A percentile compares a stretch with the other conserved stretches of the same genome.
Conservation (phyloP, 805 yeast species). For the Komagataella populi region DNA sequence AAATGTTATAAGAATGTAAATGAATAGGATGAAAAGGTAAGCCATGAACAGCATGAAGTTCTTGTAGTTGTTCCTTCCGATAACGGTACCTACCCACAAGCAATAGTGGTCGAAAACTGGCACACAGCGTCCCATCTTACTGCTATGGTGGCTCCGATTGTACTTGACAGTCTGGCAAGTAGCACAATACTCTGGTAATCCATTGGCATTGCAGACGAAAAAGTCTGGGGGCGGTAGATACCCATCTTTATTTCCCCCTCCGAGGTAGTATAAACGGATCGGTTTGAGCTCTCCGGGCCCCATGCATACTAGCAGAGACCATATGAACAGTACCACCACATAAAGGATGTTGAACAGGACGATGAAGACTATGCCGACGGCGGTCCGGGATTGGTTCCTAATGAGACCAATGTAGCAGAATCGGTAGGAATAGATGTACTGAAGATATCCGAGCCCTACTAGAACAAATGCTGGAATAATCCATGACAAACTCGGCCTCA, state of each 20-base stretch:
- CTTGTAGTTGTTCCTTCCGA: slow-evolving; percentile 56
- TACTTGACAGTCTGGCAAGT: slow-evolving; percentile 52
- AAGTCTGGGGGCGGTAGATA: slow-evolving; percentile 34
- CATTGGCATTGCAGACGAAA: slow-evolving; percentile 58
- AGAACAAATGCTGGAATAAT: slow-evolving; percentile 2
- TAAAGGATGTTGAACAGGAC: slow-evolving; percentile 15
- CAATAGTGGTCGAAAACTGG: slow-evolving; percentile 80
- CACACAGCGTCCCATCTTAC: slow-evolving; percentile 40
- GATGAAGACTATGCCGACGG: slow-evolving; percentile 19
- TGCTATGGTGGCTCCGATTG: slow-evolving; percentile 60
- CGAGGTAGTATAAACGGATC: slow-evolving; percentile 21
- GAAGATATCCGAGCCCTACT: slow-evolving; percentile 11
- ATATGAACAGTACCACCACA: slow-evolving; percentile 17
- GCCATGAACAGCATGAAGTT: slow-evolving; percentile 40
- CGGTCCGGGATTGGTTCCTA: slow-evolving; percentile 27
- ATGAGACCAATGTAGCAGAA: slow-evolving; percentile 15
- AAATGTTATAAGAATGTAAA: slow-evolving; percentile 24
- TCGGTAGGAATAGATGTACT: slow-evolving; percentile 15
- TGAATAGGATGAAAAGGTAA: slow-evolving; percentile 21
- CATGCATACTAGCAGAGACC: slow-evolving; percentile 27
- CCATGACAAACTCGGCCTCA: not conserved
- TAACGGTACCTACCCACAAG: slow-evolving; percentile 56
- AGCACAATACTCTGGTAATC: slow-evolving; percentile 69
- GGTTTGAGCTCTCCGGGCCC: slow-evolving; percentile 47
- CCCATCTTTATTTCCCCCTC: not conserved